Evolutionary conservation across 257 asterid genomes (phyloP).

Genomic region (Vinca minor): DNA sequence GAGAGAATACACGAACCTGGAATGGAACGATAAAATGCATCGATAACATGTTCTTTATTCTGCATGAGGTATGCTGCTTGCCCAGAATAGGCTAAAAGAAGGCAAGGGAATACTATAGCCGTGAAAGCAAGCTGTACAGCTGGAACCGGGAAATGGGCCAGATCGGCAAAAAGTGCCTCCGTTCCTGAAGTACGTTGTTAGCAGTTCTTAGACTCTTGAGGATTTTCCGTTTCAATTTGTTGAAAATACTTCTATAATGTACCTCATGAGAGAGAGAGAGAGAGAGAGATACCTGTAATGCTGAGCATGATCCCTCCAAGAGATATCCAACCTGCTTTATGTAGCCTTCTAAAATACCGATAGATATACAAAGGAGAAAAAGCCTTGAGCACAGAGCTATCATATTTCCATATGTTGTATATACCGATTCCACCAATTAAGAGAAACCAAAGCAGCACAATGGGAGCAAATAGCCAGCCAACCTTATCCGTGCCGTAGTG

Average conservation of each 20-base stretch:
- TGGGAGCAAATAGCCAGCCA: conserved; percentile 95
- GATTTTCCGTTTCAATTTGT: conserved; percentile 2
- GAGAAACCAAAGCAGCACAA: conserved; percentile 87
- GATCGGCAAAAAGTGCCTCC: conserved; percentile 97
- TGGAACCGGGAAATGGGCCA: conserved; percentile 83
- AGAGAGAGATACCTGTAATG: conserved; percentile 59
- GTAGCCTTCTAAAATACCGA: conserved; percentile 55
- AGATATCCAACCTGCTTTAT: conserved; percentile 70
- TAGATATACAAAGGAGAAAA: conserved; percentile 76
- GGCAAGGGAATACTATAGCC: conserved; percentile 82
- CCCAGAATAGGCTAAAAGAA: conserved; percentile 87
- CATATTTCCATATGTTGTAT: conserved; percentile 64
- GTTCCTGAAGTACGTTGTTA: conserved; percentile 55
- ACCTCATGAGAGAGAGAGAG: not conserved
- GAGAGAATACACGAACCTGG: conserved; percentile 51
- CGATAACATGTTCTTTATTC: conserved; percentile 55
- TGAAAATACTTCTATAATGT: not conserved
- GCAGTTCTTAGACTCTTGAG: conserved; percentile 7
- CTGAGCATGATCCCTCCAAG: conserved; percentile 98
- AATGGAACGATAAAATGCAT: conserved; percentile 93
- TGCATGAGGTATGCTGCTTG: conserved; percentile 93
- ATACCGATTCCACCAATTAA: conserved; percentile 90
- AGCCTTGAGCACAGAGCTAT: conserved; percentile 75
- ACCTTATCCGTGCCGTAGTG: conserved; percentile 96
- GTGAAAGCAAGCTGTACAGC: conserved; percentile 97